phyloP scores from a whole-genome alignment of 768 basidiomycete species.

The Leucosporidium yakuticum region DNA sequence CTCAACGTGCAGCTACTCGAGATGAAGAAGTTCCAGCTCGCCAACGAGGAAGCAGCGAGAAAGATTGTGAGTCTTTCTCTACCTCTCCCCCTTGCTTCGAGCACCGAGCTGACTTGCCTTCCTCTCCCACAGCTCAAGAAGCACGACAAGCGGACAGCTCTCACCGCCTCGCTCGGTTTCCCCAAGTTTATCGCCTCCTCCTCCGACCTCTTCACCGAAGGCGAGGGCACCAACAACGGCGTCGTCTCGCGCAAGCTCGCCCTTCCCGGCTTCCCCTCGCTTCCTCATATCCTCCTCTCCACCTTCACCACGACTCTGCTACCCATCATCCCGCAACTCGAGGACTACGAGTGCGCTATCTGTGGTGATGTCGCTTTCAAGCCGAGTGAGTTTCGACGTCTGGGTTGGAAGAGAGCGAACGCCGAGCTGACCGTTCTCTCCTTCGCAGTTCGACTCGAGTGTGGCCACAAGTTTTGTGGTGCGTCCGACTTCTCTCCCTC shows the following conservation, averaged over 20 bases:
- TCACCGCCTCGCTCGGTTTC: constrained; percentile 55
- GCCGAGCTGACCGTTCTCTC: background rate
- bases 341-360: constrained; percentile 81
- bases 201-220: constrained; percentile 10
- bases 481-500: background rate
- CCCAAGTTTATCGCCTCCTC: constrained; percentile 44
- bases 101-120: background rate
- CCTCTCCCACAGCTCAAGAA: constrained; percentile 61
- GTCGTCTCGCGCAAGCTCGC: constrained; percentile 39
- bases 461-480: constrained; percentile 57
- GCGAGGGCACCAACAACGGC: background rate
- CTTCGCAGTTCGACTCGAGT: constrained; percentile 58
- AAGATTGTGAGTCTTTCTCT: constrained; percentile 54
- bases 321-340: constrained; percentile 69
- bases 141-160: constrained; percentile 78
- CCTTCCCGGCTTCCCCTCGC: constrained; percentile 43
- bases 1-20: constrained; percentile 74
- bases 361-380: constrained; percentile 89
- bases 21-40: constrained; percentile 77
- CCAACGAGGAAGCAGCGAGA: constrained; percentile 79
- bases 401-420: too few species aligned
- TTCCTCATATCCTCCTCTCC: constrained; percentile 66
- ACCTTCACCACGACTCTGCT: constrained; percentile 74
- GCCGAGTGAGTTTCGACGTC: constrained; percentile 46
- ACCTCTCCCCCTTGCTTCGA: background rate